Evolutionary conservation across 495 filamentous ascomycete genomes (phyloP).

Genomic region (Hypomontagnella monticulosa): DNA sequence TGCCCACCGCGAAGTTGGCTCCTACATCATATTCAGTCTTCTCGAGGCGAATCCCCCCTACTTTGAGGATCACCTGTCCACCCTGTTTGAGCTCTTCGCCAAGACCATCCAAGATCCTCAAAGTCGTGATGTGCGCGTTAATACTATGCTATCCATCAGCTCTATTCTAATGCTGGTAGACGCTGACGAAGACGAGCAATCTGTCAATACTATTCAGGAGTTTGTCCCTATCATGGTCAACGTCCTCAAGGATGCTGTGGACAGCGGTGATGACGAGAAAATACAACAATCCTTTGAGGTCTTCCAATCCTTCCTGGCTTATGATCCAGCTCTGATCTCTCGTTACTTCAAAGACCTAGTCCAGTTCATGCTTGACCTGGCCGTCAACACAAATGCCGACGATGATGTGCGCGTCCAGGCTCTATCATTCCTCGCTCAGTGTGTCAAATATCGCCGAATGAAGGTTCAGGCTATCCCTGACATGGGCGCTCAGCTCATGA

Average conservation of each 20-base stretch:
- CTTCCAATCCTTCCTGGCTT: constrained; percentile 94
- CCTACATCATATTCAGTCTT: constrained; percentile 91
- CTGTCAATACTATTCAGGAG: constrained; percentile 76
- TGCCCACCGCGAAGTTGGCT: constrained; percentile 84
- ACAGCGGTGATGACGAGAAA: constrained; percentile 82
- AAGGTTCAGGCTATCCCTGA: constrained; percentile 86
- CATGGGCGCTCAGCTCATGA: constrained; percentile 85
- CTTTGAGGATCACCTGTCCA: constrained; percentile 77
- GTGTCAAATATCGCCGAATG: constrained; percentile 88
- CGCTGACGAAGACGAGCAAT: constrained; percentile 78
- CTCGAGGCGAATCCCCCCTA: constrained; percentile 84
- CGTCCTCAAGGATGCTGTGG: constrained; percentile 84
- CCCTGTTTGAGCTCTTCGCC: constrained; percentile 83
- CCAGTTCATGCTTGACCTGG: constrained; percentile 91
- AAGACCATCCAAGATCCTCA: constrained; percentile 91
- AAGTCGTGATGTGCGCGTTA: constrained; percentile 90
- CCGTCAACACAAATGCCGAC: constrained; percentile 74
- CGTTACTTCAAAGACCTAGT: constrained; percentile 89
- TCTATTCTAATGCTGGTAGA: constrained; percentile 88
- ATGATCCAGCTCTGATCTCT: constrained; percentile 83
- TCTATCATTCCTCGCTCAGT: constrained; percentile 92
- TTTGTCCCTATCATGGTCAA: constrained; percentile 88
- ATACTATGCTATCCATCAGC: constrained; percentile 92
- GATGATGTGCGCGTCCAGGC: constrained; percentile 90
- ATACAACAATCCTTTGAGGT: constrained; percentile 93